Conservation (phyloP, 176 grass and related monocot genomes). For the Zizania latifolia region DNA sequence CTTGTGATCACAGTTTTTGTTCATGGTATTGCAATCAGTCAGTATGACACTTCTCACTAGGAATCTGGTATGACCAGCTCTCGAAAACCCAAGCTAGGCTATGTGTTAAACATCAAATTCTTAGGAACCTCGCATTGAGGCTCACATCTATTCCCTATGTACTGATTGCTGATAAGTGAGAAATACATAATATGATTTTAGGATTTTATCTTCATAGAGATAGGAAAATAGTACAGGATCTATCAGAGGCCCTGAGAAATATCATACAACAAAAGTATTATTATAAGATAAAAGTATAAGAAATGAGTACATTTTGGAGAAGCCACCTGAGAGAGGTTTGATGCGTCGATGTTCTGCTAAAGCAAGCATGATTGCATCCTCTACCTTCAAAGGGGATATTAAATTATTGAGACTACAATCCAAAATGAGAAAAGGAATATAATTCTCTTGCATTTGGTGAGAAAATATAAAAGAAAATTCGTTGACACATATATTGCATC, state of each 20-base stretch:
- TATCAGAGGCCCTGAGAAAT: neutral
- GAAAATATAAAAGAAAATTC: constrained; percentile 19
- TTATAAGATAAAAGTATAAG: constrained; percentile 47
- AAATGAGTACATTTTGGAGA: constrained; percentile 57
- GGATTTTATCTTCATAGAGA: neutral
- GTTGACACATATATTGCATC: neutral
- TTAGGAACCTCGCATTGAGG: neutral
- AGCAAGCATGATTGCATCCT: constrained; percentile 83
- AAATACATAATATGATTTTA: neutral
- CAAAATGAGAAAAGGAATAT: constrained; percentile 21
- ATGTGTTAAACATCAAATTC: neutral
- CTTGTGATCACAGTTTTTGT: neutral
- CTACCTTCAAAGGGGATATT: constrained; percentile 64
- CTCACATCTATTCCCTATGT: neutral
- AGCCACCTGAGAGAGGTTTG: constrained; percentile 76
- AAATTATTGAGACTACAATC: neutral
- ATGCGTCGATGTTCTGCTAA: constrained; percentile 66
- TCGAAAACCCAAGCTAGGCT: constrained; percentile 7
- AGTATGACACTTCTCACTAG: neutral
- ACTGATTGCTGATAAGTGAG: neutral
- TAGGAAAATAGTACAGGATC: neutral
- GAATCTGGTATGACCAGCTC: neutral
- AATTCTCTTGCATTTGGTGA: constrained; percentile 1
- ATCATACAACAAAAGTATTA: constrained; percentile 31
- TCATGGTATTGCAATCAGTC: neutral